Evolutionary conservation across 805 yeast genomes (phyloP).

Genomic region (Scheffersomyces lignosus): DNA sequence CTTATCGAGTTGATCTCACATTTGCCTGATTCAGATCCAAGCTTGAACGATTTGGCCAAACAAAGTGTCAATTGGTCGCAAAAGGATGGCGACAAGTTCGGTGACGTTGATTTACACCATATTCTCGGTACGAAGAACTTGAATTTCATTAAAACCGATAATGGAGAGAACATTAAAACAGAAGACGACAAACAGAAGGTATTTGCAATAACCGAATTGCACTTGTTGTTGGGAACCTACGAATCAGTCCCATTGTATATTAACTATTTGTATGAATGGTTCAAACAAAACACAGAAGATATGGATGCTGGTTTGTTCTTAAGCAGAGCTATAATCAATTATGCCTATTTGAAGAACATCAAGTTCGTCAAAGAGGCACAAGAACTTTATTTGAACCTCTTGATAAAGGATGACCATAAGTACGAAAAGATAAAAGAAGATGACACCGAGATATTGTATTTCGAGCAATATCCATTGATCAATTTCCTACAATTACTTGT

Average conservation of each 20-base stretch:
- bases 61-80: constrained; percentile 70
- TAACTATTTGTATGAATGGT: constrained; percentile 48
- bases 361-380: constrained; percentile 50
- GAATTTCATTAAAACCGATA: constrained; percentile 23
- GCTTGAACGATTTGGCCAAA: constrained; percentile 64
- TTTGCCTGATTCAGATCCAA: constrained; percentile 43
- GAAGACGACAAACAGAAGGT: constrained; percentile 37
- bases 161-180: constrained; percentile 10
- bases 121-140: constrained; percentile 68
- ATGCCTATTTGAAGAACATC: constrained; percentile 64
- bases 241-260: constrained; percentile 44
- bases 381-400: constrained; percentile 15
- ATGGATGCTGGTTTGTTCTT: constrained; percentile 39
- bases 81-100: constrained; percentile 50
- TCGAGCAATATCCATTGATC: constrained; percentile 45
- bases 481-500: constrained; percentile 72
- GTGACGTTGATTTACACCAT: constrained; percentile 76
- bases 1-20: constrained; percentile 48
- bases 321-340: constrained; percentile 71
- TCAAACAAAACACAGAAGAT: constrained; percentile 16
- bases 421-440: constrained; percentile 24
- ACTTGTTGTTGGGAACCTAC: constrained; percentile 64
- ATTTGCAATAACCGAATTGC: constrained; percentile 70
- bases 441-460: constrained; percentile 33
- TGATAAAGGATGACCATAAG: constrained; percentile 5